Percentiles rank a stretch among this genome's conserved stretches.
phyloP scores from a whole-genome alignment of 257 asterid species.

The Solanum piurae region DNA sequence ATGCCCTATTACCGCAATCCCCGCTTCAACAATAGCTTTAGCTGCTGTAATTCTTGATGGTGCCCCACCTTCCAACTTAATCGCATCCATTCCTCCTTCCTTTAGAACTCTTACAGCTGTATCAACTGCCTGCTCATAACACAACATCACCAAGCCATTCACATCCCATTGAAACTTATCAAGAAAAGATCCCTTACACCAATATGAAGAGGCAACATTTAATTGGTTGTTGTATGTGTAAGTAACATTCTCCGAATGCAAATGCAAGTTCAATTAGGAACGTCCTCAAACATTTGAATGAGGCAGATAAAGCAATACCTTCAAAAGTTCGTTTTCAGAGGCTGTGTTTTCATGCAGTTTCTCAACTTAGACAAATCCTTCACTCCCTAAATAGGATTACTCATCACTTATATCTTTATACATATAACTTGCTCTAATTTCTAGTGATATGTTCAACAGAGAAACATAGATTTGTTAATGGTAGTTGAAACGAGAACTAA shows the following conservation, averaged over 20 bases:
- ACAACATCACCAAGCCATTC: slow-evolving; percentile 11
- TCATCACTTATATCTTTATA: no score
- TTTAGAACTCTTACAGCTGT: slow-evolving; percentile 70
- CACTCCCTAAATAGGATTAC: not conserved
- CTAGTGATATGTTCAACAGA: not conserved
- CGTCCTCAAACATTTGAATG: not conserved
- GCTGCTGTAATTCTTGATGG: slow-evolving; percentile 96
- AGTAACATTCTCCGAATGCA: not conserved
- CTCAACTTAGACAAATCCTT: not conserved
- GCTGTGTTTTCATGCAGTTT: not conserved
- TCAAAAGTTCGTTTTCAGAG: not conserved
- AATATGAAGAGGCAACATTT: not conserved
- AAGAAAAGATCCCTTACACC: not conserved
- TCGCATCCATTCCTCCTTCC: slow-evolving; percentile 97
- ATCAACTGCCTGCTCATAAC: slow-evolving; percentile 69
- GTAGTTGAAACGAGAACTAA: not conserved
- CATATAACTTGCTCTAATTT: not conserved
- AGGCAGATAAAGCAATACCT: not conserved
- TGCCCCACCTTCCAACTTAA: slow-evolving; percentile 91
- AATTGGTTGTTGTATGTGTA: not conserved
- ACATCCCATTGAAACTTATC: not conserved
- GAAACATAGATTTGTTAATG: not conserved
- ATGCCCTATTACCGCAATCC: slow-evolving; percentile 95
- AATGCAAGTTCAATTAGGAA: not conserved
- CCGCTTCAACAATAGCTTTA: slow-evolving; percentile 91